Evolutionary conservation across 352 stramenopile genomes (phyloP).

Genomic region (Pythium scleroteichum): DNA sequence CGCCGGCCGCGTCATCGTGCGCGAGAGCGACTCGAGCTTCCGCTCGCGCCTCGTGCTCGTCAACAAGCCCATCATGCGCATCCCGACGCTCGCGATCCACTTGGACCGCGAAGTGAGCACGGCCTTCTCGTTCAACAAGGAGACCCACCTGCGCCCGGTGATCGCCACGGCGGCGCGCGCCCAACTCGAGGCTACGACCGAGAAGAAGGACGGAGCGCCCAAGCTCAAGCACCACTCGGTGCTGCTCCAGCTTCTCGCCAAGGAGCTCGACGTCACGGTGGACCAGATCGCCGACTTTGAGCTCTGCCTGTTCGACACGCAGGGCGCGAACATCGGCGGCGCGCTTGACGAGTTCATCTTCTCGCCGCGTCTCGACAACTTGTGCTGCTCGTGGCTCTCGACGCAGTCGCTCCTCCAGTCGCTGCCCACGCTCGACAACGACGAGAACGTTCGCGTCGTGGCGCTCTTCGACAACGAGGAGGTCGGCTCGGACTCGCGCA

Average conservation of each 20-base stretch:
- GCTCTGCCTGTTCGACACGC: constrained; percentile 95
- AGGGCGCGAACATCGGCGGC: constrained; percentile 92
- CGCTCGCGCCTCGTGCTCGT: constrained; percentile 90
- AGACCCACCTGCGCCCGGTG: constrained; percentile 95
- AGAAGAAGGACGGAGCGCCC: constrained; percentile 44
- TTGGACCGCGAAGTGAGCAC: constrained; percentile 89
- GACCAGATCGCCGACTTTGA: constrained; percentile 96
- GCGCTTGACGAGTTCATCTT: constrained; percentile 96
- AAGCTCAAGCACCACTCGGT: constrained; percentile 91
- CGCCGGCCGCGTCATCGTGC: constrained; percentile 91
- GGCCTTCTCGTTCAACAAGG: constrained; percentile 95
- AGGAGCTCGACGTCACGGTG: constrained; percentile 80
- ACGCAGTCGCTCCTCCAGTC: constrained; percentile 86
- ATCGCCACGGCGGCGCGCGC: constrained; percentile 82
- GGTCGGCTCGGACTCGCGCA: constrained; percentile 90
- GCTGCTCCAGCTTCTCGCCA: constrained; percentile 92
- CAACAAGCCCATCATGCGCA: constrained; percentile 93
- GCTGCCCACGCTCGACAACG: constrained; percentile 61
- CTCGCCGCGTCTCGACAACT: constrained; percentile 96
- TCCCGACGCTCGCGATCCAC: constrained; percentile 98
- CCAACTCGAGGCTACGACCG: constrained; percentile 78
- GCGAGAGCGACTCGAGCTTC: constrained; percentile 71
- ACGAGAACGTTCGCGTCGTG: constrained; percentile 89
- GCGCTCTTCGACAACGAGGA: constrained; percentile 99
- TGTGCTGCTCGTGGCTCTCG: constrained; percentile 94